phyloP scores from a whole-genome alignment of 345 rosid genomes.

The Luvunga scandens region DNA sequence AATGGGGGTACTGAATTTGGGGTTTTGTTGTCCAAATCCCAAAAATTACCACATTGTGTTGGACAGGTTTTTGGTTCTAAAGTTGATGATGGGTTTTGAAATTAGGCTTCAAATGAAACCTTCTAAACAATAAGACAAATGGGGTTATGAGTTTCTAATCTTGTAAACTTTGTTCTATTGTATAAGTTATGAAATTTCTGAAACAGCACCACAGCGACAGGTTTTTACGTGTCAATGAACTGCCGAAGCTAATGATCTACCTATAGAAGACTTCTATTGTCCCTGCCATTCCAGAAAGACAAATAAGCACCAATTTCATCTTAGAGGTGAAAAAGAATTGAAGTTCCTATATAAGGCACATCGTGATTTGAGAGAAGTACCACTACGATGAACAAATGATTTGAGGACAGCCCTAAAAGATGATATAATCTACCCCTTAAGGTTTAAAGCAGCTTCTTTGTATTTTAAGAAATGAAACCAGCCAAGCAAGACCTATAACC shows the following conservation, averaged over 20 bases:
- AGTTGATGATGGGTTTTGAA: slow-evolving; percentile 27
- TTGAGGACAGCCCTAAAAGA: background rate
- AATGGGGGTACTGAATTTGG: slow-evolving; percentile 54
- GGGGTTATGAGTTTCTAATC: slow-evolving; percentile 17
- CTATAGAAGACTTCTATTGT: slow-evolving; percentile 96
- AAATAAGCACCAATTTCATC: slow-evolving; percentile 80
- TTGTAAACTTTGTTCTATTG: background rate
- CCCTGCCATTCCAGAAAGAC: slow-evolving; percentile 95
- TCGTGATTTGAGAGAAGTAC: background rate
- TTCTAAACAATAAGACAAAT: slow-evolving; percentile 14
- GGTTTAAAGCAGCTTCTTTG: slow-evolving; percentile 2
- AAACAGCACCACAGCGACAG: slow-evolving; percentile 12
- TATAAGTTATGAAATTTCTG: slow-evolving; percentile 7
- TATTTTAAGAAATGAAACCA: background rate
- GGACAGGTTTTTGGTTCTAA: slow-evolving; percentile 17
- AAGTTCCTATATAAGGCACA: slow-evolving; percentile 6
- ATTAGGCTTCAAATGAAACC: slow-evolving; percentile 17
- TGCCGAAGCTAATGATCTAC: slow-evolving; percentile 25
- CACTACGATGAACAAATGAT: background rate
- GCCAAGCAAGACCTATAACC: background rate
- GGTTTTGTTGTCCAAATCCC: slow-evolving; percentile 84
- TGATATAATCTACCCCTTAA: background rate
- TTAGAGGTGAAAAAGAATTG: slow-evolving; percentile 19
- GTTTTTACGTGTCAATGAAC: no score
- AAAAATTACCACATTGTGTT: slow-evolving; percentile 61